These are phyloP conservation scores for Pseudogymnoascus sp. DNA, from an alignment of 2,329 filamentous ascomycete genomes.

Conservation along the genomic window DNA sequence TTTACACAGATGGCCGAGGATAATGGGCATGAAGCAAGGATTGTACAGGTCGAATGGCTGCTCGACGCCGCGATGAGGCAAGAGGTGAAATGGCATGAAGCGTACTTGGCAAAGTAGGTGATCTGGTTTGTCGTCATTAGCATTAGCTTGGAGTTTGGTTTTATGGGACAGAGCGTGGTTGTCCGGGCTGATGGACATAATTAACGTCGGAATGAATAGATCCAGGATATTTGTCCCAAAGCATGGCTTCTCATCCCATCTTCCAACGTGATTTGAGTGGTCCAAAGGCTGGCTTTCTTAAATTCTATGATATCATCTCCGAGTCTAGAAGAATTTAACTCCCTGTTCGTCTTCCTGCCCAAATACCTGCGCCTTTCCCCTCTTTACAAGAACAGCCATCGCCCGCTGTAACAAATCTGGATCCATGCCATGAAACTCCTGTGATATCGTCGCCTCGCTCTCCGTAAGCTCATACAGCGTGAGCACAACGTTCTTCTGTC, in stretches of 20 bases:
- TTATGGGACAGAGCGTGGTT: constrained; percentile 1
- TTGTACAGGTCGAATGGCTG: constrained; percentile 85
- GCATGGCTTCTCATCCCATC: background rate
- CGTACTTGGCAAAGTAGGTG: constrained; percentile 40
- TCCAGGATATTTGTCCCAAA: background rate
- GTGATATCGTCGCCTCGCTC: constrained; percentile 69
- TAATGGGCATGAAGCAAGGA: constrained; percentile 70
- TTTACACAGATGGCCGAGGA: constrained; percentile 74
- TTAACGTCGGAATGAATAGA: background rate
- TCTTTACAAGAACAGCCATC: constrained; percentile 74
- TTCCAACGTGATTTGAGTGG: background rate
- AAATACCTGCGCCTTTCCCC: constrained; percentile 89
- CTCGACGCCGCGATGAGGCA: constrained; percentile 86
- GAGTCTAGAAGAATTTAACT: constrained; percentile 82
- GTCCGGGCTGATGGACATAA: background rate
- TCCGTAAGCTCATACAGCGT: constrained; percentile 88
- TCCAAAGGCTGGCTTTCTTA: background rate
- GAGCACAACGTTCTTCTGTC: constrained; percentile 79
- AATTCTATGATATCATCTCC: background rate
- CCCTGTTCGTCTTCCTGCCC: constrained; percentile 80
- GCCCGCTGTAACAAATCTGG: constrained; percentile 71
- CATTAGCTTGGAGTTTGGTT: constrained; percentile 7
- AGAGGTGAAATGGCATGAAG: constrained; percentile 59
- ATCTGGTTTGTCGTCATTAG: background rate
- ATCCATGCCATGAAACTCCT: constrained; percentile 86